Base-by-base conservation (phyloP, 495 filamentous ascomycete genomes). In the Penicillium paxilli region DNA sequence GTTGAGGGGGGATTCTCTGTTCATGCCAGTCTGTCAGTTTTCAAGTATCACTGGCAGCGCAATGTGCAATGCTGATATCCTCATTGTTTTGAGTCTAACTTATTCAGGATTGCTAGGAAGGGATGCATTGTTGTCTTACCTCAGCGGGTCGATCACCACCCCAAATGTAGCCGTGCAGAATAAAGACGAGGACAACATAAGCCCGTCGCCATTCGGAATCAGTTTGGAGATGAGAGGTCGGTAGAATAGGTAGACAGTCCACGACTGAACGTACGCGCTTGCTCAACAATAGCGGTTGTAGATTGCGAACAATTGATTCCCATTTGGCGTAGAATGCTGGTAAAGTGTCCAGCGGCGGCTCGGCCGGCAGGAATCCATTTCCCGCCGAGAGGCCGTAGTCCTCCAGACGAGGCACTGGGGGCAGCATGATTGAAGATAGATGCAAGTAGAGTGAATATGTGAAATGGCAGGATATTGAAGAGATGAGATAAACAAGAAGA, bases 141-240 rank as follows among this genome's bases (percentile, higher is more conserved):
- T 91, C 87, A 69, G 79, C 81, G 40, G 95, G 93, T 58, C 75
- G 82, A 56, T 92, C 84, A 67, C 91, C 92, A 62, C 91, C 88
- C 94, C 94, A 99, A 62, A 97, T 90, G 73, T 96, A 98, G 52
- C 85, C 87, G 73, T 98, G 93, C 22, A 91, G 77, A 60, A 97
- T 88, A 67, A 96, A 96, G 17, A 83, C 87, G 49, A 98, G 81
- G 32, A 96, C 77, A 47, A 87, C 84, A 72, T 96, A 97, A 47
- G 92, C 93, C 62, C 93, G 81, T 63, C 90, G 83, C 93, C 92
- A 96, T 80, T 99, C 91, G 54, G 86, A 79, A 66, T 92, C 90
- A 52, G 85, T 81, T 65, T 84, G 80, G 61, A 99, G 81, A 69
- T 87, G 82, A 57, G 83, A 79, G 47, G 91, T 94, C 42, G 87